Percentiles rank a stretch among this genome's conserved stretches.
Evolutionary conservation across 768 basidiomycete species (phyloP).

Genomic region (Tricholoma hemisulphureum): DNA sequence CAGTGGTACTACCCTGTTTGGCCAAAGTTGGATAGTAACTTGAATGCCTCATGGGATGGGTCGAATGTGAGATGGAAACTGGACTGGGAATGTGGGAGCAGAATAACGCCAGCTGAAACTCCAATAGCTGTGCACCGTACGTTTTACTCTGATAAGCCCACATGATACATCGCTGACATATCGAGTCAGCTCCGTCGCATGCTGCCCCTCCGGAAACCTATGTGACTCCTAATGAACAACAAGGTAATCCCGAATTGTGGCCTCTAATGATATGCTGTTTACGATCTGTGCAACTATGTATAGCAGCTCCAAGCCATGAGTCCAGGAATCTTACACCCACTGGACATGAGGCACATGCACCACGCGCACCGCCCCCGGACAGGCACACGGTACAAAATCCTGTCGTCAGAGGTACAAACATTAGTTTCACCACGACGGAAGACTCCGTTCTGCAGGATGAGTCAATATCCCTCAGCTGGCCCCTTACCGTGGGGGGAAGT

Average conservation of each 20-base stretch:
- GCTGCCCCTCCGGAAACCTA: slow-evolving; percentile 5
- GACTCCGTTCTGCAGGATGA: slow-evolving; percentile 5
- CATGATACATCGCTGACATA: neutral
- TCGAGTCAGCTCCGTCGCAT: slow-evolving; percentile 2
- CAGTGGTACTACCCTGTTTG: neutral
- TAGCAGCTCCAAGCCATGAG: slow-evolving; percentile 1
- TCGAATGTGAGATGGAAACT: neutral
- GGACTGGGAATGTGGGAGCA: neutral
- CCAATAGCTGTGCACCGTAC: slow-evolving; percentile 16
- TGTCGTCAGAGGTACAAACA: slow-evolving; percentile 4
- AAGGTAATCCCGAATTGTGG: neutral
- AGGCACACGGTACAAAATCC: neutral
- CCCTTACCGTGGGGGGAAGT: slow-evolving; percentile 8
- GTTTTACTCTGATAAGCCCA: slow-evolving; percentile 4
- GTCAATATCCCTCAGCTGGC: slow-evolving; percentile 15
- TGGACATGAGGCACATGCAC: neutral
- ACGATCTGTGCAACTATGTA: too few species aligned
- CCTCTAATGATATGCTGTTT: neutral
- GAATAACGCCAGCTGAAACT: too few species aligned
- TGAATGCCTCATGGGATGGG: neutral
- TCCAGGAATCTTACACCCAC: slow-evolving; percentile 3
- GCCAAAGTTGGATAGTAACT: neutral
- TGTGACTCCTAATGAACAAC: neutral
- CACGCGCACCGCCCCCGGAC: neutral
- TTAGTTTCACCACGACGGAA: too few species aligned